Percentiles rank a stretch among this genome's conserved stretches.
Conservation (phyloP, 2,329 filamentous ascomycete species). For the Pleoardoris graminearum region DNA sequence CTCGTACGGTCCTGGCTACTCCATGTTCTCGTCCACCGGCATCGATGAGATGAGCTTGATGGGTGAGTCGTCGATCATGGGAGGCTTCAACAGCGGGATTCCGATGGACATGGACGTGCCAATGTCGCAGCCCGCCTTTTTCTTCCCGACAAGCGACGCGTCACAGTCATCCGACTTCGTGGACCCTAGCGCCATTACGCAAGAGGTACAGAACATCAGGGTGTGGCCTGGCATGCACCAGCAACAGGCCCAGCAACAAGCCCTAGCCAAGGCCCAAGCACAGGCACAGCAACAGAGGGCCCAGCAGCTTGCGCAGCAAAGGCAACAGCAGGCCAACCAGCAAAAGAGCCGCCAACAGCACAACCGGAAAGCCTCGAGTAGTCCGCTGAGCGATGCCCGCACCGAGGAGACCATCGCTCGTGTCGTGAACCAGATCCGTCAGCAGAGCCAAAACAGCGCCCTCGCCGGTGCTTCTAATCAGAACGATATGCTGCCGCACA, state of each 20-base stretch:
- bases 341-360: slow-evolving; percentile 37
- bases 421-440: slow-evolving; percentile 87
- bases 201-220: slow-evolving; percentile 67
- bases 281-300: slow-evolving; percentile 34
- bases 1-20: slow-evolving; percentile 44
- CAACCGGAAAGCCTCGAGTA: slow-evolving; percentile 42
- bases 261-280: slow-evolving; percentile 47
- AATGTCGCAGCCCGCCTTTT: slow-evolving; percentile 59
- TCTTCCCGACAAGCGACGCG: slow-evolving; percentile 57
- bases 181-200: slow-evolving; percentile 72
- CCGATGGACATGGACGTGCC: slow-evolving; percentile 60
- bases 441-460: slow-evolving; percentile 61
- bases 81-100: slow-evolving; percentile 57
- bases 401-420: slow-evolving; percentile 90
- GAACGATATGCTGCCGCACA: slow-evolving; percentile 61
- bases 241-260: slow-evolving; percentile 81
- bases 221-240: slow-evolving; percentile 95
- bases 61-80: slow-evolving; percentile 54
- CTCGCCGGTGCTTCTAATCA: slow-evolving; percentile 57
- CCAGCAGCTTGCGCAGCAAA: slow-evolving; percentile 57
- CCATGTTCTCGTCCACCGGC: slow-evolving; percentile 62
- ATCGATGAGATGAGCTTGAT: slow-evolving; percentile 69
- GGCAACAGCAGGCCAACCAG: slow-evolving; percentile 43
- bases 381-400: slow-evolving; percentile 50
- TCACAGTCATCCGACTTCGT: slow-evolving; percentile 60